phyloP scores from a whole-genome alignment of 805 yeast genomes.

The Wickerhamiella azyma region DNA sequence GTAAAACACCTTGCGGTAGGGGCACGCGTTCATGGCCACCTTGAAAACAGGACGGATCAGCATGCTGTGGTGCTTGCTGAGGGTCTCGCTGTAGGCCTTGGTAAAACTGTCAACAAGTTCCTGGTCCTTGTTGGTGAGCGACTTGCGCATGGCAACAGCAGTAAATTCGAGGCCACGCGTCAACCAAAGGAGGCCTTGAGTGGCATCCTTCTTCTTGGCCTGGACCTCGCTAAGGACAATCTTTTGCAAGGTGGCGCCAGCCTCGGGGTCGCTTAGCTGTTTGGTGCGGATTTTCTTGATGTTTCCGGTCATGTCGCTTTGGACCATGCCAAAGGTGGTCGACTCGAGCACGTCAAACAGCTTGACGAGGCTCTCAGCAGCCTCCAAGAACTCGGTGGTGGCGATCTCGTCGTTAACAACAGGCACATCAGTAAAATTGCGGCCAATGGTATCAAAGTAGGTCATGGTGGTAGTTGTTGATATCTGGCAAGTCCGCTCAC shows the following conservation, averaged over 20 bases:
- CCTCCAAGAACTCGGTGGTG: conserved; percentile 66
- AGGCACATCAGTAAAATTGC: conserved; percentile 64
- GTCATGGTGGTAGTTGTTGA: conserved; percentile 28
- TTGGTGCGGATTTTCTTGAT: conserved; percentile 60
- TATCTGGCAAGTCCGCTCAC: neutral
- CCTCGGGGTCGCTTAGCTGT: conserved; percentile 49
- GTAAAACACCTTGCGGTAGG: conserved; percentile 76
- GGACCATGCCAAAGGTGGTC: conserved; percentile 72
- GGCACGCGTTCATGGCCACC: conserved; percentile 91
- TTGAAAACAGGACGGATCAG: conserved; percentile 76
- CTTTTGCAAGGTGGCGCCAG: conserved; percentile 59
- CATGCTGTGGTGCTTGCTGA: conserved; percentile 69
- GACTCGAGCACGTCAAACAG: conserved; percentile 73
- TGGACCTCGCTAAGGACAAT: conserved; percentile 59
- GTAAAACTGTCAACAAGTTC: conserved; percentile 72
- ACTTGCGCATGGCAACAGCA: conserved; percentile 77
- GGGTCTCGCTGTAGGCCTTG: conserved; percentile 69
- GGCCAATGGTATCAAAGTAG: conserved; percentile 67
- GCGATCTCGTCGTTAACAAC: conserved; percentile 48
- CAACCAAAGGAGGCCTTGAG: conserved; percentile 84
- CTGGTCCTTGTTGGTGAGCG: conserved; percentile 42
- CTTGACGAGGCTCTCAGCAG: conserved; percentile 70
- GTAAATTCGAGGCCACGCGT: conserved; percentile 73
- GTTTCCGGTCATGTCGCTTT: conserved; percentile 79
- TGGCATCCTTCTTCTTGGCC: conserved; percentile 58